A percentile compares a stretch with the other conserved stretches of the same genome.
Conservation (phyloP, 176 grass and related monocot species). For the Rhipidocladum racemiflorum region DNA sequence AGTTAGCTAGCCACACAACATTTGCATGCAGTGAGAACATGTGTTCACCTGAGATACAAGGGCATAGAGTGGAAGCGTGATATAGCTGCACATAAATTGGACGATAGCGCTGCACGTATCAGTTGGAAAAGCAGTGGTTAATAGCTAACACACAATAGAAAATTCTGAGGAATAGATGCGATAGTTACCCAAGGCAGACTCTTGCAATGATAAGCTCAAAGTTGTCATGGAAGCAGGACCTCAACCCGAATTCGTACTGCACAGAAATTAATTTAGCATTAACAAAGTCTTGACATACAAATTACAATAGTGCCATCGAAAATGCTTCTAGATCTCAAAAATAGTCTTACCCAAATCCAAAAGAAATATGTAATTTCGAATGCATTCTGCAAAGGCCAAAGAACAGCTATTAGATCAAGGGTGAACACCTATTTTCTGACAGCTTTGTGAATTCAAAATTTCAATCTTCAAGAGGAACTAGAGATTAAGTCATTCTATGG, state of each 20-base stretch:
- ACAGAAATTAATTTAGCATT: constrained; percentile 7
- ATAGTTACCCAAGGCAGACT: constrained; percentile 65
- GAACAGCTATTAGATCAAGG: constrained; percentile 16
- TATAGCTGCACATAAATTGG: constrained; percentile 78
- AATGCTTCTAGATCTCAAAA: not conserved
- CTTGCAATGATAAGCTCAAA: constrained; percentile 48
- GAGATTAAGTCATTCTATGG: not conserved
- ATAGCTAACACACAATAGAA: not conserved
- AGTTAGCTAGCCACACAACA: constrained; percentile 3
- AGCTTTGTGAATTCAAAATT: not conserved
- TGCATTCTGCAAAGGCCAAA: constrained; percentile 62
- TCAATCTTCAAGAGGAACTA: not conserved
- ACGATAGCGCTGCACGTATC: constrained; percentile 46
- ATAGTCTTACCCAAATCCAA: constrained; percentile 74
- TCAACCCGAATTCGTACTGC: constrained; percentile 71
- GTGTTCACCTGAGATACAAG: constrained; percentile 81
- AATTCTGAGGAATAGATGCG: not conserved
- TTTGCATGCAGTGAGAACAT: not conserved
- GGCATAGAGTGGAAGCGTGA: constrained; percentile 87
- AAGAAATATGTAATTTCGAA: constrained; percentile 86
- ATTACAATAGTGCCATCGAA: constrained; percentile 2
- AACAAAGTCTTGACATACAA: not conserved
- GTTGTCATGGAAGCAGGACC: constrained; percentile 71
- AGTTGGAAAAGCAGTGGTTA: not conserved
- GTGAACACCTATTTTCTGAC: not conserved